These are phyloP conservation scores for Cystoisospora suis DNA, from an alignment of 169 alveolate genomes.

Conservation along the genomic window DNA sequence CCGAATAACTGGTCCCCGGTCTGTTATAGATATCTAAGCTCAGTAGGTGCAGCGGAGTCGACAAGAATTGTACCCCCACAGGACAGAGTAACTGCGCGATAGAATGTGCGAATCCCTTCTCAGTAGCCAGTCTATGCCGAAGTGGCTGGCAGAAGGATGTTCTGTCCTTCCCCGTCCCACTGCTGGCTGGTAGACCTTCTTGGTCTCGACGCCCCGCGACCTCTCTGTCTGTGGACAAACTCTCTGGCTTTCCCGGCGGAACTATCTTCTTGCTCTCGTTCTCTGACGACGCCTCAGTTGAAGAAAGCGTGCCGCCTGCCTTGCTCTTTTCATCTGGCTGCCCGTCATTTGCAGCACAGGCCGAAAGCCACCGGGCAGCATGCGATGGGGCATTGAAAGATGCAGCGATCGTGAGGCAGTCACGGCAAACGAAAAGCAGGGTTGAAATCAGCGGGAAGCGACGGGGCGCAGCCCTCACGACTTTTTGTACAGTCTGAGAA, in stretches of 20 bases:
- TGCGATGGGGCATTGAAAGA: slow-evolving; percentile 55
- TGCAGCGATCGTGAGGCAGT: slow-evolving; percentile 57
- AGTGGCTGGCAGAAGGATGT: not conserved
- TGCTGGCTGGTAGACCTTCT: not conserved
- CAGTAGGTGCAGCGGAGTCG: slow-evolving; percentile 57
- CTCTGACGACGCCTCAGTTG: no score
- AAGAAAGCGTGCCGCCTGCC: no score
- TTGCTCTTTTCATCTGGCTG: not conserved
- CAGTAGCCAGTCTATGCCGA: not conserved
- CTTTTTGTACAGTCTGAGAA: not conserved
- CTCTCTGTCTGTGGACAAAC: not conserved
- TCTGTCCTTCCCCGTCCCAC: not conserved
- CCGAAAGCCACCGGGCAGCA: not conserved
- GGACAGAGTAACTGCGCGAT: slow-evolving; percentile 53
- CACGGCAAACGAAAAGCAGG: slow-evolving; percentile 38
- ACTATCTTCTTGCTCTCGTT: not conserved
- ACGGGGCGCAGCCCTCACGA: not conserved
- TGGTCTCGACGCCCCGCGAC: not conserved
- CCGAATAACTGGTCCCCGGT: not conserved
- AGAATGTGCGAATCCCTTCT: not conserved
- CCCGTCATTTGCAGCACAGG: not conserved
- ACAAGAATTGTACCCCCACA: slow-evolving; percentile 38
- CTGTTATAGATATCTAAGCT: slow-evolving; percentile 27
- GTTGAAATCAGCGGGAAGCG: slow-evolving; percentile 32
- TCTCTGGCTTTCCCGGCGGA: not conserved